Conservation (phyloP, 2,329 filamentous ascomycete genomes). For the Magnaporthiopsis poae region DNA sequence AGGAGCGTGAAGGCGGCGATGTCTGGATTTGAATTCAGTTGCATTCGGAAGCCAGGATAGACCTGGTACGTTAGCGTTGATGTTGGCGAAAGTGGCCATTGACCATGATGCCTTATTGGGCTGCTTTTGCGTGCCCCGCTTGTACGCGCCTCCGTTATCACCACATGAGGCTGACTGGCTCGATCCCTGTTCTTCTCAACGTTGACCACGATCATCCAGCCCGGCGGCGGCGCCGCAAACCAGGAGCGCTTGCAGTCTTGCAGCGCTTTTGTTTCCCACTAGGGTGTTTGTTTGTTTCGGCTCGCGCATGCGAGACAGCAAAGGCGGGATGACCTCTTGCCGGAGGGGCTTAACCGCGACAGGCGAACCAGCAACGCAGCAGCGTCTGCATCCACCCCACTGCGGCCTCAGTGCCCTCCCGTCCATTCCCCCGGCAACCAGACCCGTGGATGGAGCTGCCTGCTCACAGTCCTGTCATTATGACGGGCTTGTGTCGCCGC, state of each 20-base stretch:
- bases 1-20: neutral
- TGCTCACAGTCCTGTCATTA: neutral
- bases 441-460: neutral
- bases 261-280: too few species aligned
- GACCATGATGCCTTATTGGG: neutral
- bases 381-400: neutral
- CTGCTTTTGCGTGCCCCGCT: neutral
- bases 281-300: neutral
- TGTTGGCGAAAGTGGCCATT: too few species aligned
- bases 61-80: too few species aligned
- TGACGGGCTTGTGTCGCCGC: neutral
- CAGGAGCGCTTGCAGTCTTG: neutral
- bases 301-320: neutral
- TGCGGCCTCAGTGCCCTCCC: neutral
- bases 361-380: neutral
- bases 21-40: too few species aligned
- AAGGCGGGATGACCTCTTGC: neutral
- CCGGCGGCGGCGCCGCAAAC: neutral
- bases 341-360: neutral
- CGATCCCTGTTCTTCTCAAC: neutral
- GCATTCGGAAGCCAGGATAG: too few species aligned
- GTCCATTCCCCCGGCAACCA: neutral
- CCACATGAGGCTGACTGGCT: too few species aligned
- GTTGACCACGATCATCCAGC: neutral
- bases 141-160: too few species aligned